Evolutionary conservation across 139 green algal species (phyloP).

Genomic region (Tetratostichococcus sp.): DNA sequence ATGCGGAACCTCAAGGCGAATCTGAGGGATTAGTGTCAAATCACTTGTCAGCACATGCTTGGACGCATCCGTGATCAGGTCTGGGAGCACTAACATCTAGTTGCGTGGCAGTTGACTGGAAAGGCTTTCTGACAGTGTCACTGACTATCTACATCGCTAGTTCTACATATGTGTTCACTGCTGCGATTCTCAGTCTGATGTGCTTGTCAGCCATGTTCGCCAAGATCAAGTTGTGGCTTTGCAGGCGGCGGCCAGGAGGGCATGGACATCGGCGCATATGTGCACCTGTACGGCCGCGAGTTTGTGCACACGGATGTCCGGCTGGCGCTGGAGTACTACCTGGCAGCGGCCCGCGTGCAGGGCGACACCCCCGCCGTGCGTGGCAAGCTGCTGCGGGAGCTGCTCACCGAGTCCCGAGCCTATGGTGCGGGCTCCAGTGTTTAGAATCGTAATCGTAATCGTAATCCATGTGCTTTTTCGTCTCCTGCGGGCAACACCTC

Average conservation of each 20-base stretch:
- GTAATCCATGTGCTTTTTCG: too few species aligned
- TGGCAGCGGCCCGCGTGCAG: slow-evolving; percentile 42
- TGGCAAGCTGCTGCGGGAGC: slow-evolving; percentile 56
- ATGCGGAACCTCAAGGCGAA: neutral
- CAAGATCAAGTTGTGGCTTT: too few species aligned
- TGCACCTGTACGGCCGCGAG: slow-evolving; percentile 52
- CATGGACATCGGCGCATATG: slow-evolving; percentile 31
- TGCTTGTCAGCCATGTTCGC: too few species aligned
- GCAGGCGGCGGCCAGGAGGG: slow-evolving; percentile 5
- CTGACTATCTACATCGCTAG: too few species aligned
- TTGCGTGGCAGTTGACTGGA: too few species aligned
- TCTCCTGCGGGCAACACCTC: too few species aligned
- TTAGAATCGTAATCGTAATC: too few species aligned
- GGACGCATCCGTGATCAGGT: neutral
- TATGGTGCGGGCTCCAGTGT: slow-evolving; percentile 48
- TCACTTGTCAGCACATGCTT: neutral
- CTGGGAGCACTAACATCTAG: too few species aligned
- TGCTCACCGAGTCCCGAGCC: slow-evolving; percentile 51
- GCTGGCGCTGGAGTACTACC: slow-evolving; percentile 78
- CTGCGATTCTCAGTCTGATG: too few species aligned
- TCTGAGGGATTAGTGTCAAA: neutral
- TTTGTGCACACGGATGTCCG: slow-evolving; percentile 44
- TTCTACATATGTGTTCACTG: too few species aligned
- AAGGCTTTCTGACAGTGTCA: too few species aligned
- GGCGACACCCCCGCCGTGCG: slow-evolving; percentile 39